Evolutionary conservation across 2,329 filamentous ascomycete genomes (phyloP).

Genomic region (Epichloe aotearoae): DNA sequence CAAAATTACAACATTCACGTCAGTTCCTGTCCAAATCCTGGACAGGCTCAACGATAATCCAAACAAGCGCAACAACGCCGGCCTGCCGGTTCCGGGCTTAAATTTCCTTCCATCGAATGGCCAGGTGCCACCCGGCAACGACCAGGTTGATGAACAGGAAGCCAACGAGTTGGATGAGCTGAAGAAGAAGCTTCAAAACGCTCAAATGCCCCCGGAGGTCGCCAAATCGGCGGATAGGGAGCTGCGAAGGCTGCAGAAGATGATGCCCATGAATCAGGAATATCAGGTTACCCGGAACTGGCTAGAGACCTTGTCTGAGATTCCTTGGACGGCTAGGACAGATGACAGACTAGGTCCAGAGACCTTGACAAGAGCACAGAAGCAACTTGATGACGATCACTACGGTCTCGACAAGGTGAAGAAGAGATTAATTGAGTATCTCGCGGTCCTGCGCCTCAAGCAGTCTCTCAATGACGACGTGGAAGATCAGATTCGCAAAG

Average conservation of each 20-base stretch:
- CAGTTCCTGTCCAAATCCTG: slow-evolving; percentile 48
- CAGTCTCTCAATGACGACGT: slow-evolving; percentile 77
- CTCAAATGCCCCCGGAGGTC: slow-evolving; percentile 72
- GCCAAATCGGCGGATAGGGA: slow-evolving; percentile 91
- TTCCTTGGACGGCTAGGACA: slow-evolving; percentile 78
- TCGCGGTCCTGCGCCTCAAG: slow-evolving; percentile 92
- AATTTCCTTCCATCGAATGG: slow-evolving; percentile 21
- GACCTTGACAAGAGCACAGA: slow-evolving; percentile 65
- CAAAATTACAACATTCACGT: slow-evolving; percentile 67
- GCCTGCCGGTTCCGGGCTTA: slow-evolving; percentile 27
- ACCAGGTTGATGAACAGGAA: slow-evolving; percentile 60
- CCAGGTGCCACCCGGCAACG: slow-evolving; percentile 30
- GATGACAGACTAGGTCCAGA: slow-evolving; percentile 75
- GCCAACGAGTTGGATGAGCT: slow-evolving; percentile 83
- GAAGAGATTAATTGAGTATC: slow-evolving; percentile 86
- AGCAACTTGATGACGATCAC: slow-evolving; percentile 90
- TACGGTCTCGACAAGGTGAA: slow-evolving; percentile 96
- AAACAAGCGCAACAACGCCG: slow-evolving; percentile 17
- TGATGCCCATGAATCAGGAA: slow-evolving; percentile 92
- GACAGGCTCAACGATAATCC: slow-evolving; percentile 35
- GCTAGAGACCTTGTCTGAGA: slow-evolving; percentile 83
- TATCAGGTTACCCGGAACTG: slow-evolving; percentile 91
- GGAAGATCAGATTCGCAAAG: slow-evolving; percentile 61
- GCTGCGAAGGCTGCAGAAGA: slow-evolving; percentile 77
- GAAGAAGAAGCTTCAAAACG: slow-evolving; percentile 72